Conservation (phyloP, 225 moss, liverwort and hornwort species). For the Marchantia paleacea region DNA sequence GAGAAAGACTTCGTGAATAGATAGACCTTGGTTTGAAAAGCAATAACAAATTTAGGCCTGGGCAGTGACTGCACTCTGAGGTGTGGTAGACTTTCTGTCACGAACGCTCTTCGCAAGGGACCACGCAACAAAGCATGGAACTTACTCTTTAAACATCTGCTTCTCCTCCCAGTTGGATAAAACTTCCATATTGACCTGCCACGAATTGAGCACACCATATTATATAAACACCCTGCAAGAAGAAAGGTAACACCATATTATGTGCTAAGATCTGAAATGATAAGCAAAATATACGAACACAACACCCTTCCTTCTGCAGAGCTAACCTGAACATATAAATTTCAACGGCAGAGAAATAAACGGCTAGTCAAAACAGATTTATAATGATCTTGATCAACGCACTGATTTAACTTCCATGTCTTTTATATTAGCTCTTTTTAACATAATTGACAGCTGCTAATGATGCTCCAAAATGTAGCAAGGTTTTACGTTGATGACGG, state of each 20-base stretch:
- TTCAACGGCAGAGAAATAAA: too few species aligned
- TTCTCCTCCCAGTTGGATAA: conserved; percentile 94
- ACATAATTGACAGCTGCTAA: too few species aligned
- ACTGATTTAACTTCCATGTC: too few species aligned
- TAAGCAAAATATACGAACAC: too few species aligned
- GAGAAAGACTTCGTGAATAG: background rate
- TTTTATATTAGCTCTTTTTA: too few species aligned
- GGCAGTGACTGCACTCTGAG: background rate
- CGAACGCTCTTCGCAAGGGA: background rate
- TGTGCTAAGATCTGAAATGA: conserved; percentile 4
- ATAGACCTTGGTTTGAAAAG: background rate
- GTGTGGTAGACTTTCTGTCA: background rate
- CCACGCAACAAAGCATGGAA: background rate
- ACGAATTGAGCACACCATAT: conserved; percentile 32
- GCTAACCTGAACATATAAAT: background rate
- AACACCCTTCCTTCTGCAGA: background rate
- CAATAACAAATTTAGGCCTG: background rate
- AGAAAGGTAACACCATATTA: conserved; percentile 8
- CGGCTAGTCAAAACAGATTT: background rate
- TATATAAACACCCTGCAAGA: conserved; percentile 18
- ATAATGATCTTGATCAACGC: background rate
- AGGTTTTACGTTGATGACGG: too few species aligned
- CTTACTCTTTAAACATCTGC: conserved; percentile 97
- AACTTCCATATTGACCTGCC: conserved; percentile 84
- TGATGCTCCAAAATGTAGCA: too few species aligned